Conservation (phyloP, 306 rosid species). For the Rubus idaeus region DNA sequence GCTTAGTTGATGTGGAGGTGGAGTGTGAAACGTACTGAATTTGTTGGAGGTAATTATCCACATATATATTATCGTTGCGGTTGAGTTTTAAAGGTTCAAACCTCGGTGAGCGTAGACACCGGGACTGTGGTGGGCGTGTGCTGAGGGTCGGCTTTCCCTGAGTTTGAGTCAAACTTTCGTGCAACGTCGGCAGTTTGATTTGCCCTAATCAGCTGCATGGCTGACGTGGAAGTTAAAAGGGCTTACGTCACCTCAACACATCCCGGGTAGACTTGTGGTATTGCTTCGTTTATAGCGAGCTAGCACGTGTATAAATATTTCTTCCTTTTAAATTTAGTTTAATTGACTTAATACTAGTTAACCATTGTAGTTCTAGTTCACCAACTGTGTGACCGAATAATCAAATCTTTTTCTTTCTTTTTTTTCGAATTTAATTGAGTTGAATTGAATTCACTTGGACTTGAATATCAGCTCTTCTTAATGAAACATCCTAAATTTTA, state of each 20-base stretch:
- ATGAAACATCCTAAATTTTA: no score
- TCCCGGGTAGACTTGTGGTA: no score
- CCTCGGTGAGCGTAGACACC: neutral
- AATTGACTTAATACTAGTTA: no score
- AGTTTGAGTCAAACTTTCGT: neutral
- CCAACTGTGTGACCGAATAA: no score
- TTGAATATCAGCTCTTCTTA: no score
- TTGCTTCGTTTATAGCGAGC: no score
- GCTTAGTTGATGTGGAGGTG: neutral
- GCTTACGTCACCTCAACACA: neutral
- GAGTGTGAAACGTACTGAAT: neutral
- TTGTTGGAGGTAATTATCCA: neutral
- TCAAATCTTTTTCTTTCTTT: no score
- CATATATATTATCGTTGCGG: neutral
- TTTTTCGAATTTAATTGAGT: no score
- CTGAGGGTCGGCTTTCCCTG: neutral
- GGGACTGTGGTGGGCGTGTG: conserved; percentile 26
- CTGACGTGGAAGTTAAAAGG: neutral
- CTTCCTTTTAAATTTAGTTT: no score
- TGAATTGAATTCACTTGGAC: no score
- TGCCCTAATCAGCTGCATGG: neutral
- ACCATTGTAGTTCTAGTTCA: no score
- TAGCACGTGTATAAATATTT: no score
- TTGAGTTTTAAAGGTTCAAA: neutral
- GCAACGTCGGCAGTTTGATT: neutral